Percentiles rank a stretch among this genome's conserved stretches.
Conservation (phyloP, 495 filamentous ascomycete genomes). For the Penicillium silybi region DNA sequence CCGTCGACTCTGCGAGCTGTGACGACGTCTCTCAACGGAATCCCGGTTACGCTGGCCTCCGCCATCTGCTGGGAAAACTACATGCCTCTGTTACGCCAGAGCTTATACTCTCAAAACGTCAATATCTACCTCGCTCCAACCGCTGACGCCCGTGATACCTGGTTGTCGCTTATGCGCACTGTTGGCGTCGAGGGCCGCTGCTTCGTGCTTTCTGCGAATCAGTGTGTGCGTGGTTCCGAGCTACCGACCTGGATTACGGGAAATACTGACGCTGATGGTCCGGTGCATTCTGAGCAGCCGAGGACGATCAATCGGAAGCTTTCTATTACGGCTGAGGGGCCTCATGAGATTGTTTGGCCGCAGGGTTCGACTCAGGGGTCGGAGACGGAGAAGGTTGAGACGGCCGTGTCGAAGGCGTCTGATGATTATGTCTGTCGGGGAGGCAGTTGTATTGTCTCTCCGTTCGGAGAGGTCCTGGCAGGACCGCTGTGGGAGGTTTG, state of each 20-base stretch:
- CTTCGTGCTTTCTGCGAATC: conserved; percentile 80
- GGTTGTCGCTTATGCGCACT: conserved; percentile 76
- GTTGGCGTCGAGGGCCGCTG: conserved; percentile 74
- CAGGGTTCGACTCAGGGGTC: conserved; percentile 5
- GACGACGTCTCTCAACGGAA: conserved; percentile 68
- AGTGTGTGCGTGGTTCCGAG: conserved; percentile 59
- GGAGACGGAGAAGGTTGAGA: background rate
- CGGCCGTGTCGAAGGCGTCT: background rate
- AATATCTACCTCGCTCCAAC: conserved; percentile 90
- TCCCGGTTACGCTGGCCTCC: conserved; percentile 72
- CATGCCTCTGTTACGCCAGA: conserved; percentile 78
- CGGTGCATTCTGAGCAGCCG: background rate
- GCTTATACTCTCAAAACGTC: conserved; percentile 86
- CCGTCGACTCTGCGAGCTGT: conserved; percentile 75
- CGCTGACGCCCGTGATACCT: conserved; percentile 77
- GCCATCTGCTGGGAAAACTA: conserved; percentile 98
- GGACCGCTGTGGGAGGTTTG: conserved; percentile 78
- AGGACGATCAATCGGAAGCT: conserved; percentile 10
- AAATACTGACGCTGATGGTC: background rate
- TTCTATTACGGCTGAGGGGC: conserved; percentile 43
- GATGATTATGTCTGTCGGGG: conserved; percentile 44
- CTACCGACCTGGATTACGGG: conserved; percentile 52
- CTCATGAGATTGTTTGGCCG: conserved; percentile 54
- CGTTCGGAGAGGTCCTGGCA: conserved; percentile 67
- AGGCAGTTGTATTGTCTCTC: conserved; percentile 76